phyloP scores from a whole-genome alignment of 2,329 filamentous ascomycete genomes.

The Calonectria naviculata region DNA sequence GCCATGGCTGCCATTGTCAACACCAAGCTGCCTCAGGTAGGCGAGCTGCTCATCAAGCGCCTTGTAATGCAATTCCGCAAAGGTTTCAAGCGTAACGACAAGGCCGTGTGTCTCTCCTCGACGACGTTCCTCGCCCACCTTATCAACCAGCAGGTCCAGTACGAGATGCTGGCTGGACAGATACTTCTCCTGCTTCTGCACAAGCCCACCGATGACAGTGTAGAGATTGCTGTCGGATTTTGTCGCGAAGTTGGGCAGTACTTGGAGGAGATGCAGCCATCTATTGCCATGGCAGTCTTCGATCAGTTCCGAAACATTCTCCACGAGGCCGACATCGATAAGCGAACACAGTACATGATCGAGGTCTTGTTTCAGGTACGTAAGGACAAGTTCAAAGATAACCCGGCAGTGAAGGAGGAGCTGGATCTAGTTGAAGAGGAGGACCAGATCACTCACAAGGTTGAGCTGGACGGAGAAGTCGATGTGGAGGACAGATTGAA shows the following conservation, averaged over 20 bases:
- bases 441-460: constrained; percentile 93
- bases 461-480: constrained; percentile 84
- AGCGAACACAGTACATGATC: constrained; percentile 99
- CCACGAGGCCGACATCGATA: constrained; percentile 97
- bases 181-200: constrained; percentile 91
- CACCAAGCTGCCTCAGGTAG: constrained; percentile 94
- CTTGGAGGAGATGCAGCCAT: constrained; percentile 92
- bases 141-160: constrained; percentile 94
- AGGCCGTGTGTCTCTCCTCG: constrained; percentile 91
- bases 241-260: constrained; percentile 95
- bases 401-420: constrained; percentile 90
- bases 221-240: constrained; percentile 95
- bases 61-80: constrained; percentile 94
- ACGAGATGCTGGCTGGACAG: constrained; percentile 93
- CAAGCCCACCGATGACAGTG: constrained; percentile 96
- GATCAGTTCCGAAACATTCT: constrained; percentile 96
- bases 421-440: constrained; percentile 97
- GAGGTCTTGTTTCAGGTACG: constrained; percentile 97
- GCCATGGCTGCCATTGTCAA: constrained; percentile 97
- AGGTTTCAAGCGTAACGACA: constrained; percentile 95
- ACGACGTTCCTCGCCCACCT: constrained; percentile 96
- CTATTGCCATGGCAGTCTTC: constrained; percentile 90
- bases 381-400: constrained; percentile 97
- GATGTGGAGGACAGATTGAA: constrained; percentile 90
- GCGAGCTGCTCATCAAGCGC: constrained; percentile 87